Evolutionary conservation across 352 stramenopile species (phyloP).

Genomic region (Hyaloperonospora arabidopsidis): DNA sequence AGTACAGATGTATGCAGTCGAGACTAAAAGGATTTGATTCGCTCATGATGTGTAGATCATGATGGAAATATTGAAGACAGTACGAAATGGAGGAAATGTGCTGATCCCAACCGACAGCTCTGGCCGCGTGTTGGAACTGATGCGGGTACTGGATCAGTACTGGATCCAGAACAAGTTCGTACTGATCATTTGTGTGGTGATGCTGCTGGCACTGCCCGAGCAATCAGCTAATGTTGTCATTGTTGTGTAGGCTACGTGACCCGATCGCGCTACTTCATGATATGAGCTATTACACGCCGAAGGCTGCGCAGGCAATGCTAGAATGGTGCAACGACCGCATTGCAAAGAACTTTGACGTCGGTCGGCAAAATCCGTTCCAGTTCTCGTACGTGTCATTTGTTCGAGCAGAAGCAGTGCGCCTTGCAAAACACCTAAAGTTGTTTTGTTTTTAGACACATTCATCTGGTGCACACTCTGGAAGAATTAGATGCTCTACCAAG

Average conservation of each 20-base stretch:
- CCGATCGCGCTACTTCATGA: constrained; percentile 83
- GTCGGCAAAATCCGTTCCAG: constrained; percentile 83
- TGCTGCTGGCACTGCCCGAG: neutral
- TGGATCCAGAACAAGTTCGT: constrained; percentile 92
- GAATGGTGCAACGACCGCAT: constrained; percentile 88
- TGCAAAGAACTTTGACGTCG: constrained; percentile 85
- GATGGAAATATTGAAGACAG: constrained; percentile 88
- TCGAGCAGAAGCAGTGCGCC: neutral
- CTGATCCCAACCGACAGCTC: constrained; percentile 92
- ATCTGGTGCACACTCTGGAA: constrained; percentile 80
- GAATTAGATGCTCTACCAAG: constrained; percentile 80
- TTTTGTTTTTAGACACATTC: constrained; percentile 51
- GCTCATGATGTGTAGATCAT: constrained; percentile 62
- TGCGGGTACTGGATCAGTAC: constrained; percentile 92
- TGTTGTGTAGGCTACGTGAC: constrained; percentile 49
- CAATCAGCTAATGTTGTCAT: constrained; percentile 5
- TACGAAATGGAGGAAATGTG: constrained; percentile 90
- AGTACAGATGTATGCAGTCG: neutral
- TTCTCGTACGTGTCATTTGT: constrained; percentile 51
- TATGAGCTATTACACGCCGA: constrained; percentile 86
- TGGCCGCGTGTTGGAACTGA: constrained; percentile 91
- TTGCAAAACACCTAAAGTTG: constrained; percentile 2
- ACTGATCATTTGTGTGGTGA: constrained; percentile 8
- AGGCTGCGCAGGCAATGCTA: constrained; percentile 83
- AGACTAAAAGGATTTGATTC: constrained; percentile 9